phyloP scores from a whole-genome alignment of 257 asterid species.

The Capsicum pubescens region DNA sequence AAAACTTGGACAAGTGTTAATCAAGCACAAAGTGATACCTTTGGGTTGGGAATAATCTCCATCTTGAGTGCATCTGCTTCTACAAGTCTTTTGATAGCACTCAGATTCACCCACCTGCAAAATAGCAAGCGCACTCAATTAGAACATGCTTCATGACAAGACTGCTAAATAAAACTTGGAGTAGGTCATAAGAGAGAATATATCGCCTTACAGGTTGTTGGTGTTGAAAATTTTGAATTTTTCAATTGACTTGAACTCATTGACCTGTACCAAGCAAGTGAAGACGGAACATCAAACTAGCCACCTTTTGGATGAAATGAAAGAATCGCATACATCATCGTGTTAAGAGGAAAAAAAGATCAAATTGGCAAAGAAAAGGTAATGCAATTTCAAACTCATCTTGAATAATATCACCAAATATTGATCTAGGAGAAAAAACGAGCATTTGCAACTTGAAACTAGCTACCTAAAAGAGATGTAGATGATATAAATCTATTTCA shows the following conservation, averaged over 20 bases:
- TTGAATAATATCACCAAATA: background rate
- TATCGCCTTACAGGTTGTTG: conserved; percentile 82
- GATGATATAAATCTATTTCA: background rate
- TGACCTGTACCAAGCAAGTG: conserved; percentile 61
- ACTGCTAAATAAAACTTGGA: background rate
- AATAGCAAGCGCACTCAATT: background rate
- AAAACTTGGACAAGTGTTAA: conserved; percentile 8
- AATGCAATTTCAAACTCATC: background rate
- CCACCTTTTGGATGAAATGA: background rate
- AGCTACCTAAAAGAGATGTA: background rate
- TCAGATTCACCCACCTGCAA: conserved; percentile 93
- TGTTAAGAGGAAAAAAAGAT: background rate
- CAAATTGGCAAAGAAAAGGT: conserved; percentile 1
- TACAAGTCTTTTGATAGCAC: conserved; percentile 88
- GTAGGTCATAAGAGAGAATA: background rate
- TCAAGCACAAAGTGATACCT: conserved; percentile 50
- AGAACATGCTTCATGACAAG: conserved; percentile 6
- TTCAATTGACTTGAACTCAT: conserved; percentile 95
- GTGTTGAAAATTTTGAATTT: conserved; percentile 99
- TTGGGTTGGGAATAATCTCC: conserved; percentile 99
- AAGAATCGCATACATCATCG: background rate
- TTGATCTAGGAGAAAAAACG: conserved; percentile 1
- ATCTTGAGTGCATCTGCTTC: conserved; percentile 77
- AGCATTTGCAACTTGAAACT: background rate
- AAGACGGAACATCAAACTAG: conserved; percentile 5